phyloP scores from a whole-genome alignment of 176 grass and related monocot species.

The Phoenix dactylifera region DNA sequence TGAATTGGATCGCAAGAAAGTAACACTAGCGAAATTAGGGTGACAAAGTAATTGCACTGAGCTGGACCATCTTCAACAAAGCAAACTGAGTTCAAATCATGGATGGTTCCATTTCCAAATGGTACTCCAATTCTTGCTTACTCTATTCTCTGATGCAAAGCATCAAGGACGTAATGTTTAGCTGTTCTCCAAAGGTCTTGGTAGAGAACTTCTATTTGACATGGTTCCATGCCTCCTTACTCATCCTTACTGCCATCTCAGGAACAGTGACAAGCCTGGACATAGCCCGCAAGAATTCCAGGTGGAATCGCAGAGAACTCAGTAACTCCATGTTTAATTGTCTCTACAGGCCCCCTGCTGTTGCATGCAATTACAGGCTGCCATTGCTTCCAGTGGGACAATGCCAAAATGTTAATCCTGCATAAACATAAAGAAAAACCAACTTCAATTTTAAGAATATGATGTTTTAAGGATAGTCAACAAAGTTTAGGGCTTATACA shows the following conservation, averaged over 20 bases:
- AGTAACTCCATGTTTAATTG: constrained; percentile 57
- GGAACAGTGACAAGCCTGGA: constrained; percentile 48
- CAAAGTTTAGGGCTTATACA: no score
- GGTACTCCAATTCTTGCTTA: constrained; percentile 7
- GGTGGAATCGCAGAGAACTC: constrained; percentile 70
- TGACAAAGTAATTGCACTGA: no score
- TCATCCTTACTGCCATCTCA: constrained; percentile 53
- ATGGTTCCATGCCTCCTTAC: constrained; percentile 53
- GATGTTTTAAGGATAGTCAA: no score
- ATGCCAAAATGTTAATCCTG: constrained; percentile 98
- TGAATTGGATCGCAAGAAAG: no score
- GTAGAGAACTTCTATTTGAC: constrained; percentile 62
- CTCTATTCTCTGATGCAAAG: constrained; percentile 63
- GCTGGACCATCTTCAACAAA: no score
- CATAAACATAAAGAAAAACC: constrained; percentile 4
- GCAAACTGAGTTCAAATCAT: no score
- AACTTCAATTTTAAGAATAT: no score
- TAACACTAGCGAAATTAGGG: no score
- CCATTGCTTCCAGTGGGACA: constrained; percentile 97
- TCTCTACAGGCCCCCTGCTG: constrained; percentile 81
- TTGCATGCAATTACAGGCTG: constrained; percentile 93
- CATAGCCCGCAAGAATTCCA: constrained; percentile 69
- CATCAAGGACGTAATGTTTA: constrained; percentile 56
- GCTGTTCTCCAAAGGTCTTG: constrained; percentile 64
- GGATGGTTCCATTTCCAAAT: no score